These are phyloP conservation scores for Fusarium staphyleae DNA, from an alignment of 2,329 filamentous ascomycete genomes.

Conservation along the genomic window DNA sequence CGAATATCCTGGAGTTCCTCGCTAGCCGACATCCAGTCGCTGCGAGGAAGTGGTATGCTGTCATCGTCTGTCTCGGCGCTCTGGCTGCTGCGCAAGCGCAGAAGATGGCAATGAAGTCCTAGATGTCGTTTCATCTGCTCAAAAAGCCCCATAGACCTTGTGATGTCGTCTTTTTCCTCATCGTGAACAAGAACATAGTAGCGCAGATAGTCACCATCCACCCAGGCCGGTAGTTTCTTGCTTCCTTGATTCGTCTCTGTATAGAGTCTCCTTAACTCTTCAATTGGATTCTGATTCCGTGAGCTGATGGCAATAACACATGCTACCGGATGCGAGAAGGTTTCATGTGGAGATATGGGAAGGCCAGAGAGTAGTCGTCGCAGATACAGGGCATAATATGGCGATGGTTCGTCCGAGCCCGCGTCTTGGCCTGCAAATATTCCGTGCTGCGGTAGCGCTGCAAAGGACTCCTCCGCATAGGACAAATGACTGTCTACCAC, in stretches of 20 bases:
- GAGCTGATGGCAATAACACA: slow-evolving; percentile 96
- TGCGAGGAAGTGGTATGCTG: slow-evolving; percentile 78
- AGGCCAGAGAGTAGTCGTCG: slow-evolving; percentile 82
- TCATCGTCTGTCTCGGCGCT: slow-evolving; percentile 92
- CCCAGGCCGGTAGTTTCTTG: slow-evolving; percentile 79
- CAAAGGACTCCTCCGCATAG: slow-evolving; percentile 71
- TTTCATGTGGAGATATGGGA: slow-evolving; percentile 83
- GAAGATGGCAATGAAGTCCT: slow-evolving; percentile 90
- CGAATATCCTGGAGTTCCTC: slow-evolving; percentile 83
- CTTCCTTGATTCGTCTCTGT: slow-evolving; percentile 81
- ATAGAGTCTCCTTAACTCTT: slow-evolving; percentile 85
- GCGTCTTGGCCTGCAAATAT: slow-evolving; percentile 51
- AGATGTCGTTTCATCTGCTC: slow-evolving; percentile 99
- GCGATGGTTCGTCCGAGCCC: slow-evolving; percentile 66
- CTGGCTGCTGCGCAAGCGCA: slow-evolving; percentile 83
- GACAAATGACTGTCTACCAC: slow-evolving; percentile 81
- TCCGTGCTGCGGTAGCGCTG: slow-evolving; percentile 47
- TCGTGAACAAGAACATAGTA: slow-evolving; percentile 98
- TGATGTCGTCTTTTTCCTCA: slow-evolving; percentile 93
- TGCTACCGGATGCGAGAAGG: slow-evolving; percentile 92
- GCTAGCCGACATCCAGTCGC: slow-evolving; percentile 86
- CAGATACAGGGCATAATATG: slow-evolving; percentile 86
- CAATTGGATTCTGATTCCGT: slow-evolving; percentile 80
- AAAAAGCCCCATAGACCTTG: slow-evolving; percentile 86
- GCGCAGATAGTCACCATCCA: slow-evolving; percentile 88